Percentiles rank a stretch among this genome's conserved stretches.
These are phyloP conservation scores for Monoraphidium neglectum DNA, from an alignment of 139 green algal genomes.

Conservation along the genomic window DNA sequence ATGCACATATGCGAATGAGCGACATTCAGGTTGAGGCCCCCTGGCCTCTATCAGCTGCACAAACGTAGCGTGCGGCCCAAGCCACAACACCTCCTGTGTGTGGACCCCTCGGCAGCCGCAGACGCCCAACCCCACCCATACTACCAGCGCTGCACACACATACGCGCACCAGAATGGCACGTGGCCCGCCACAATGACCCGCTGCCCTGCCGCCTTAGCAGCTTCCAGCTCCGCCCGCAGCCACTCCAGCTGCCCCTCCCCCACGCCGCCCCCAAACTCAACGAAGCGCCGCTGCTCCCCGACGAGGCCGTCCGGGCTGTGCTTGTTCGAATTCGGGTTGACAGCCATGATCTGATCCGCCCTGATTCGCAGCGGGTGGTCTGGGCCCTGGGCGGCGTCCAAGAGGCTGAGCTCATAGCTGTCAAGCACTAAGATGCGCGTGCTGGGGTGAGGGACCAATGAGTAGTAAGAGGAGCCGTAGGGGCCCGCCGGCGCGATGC, in stretches of 20 bases:
- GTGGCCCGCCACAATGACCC: constrained; percentile 51
- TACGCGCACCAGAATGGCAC: constrained; percentile 49
- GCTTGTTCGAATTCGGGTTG: constrained; percentile 50
- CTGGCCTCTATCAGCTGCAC: too few species aligned
- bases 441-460: constrained; percentile 54
- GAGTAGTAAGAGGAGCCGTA: constrained; percentile 58
- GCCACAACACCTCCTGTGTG: too few species aligned
- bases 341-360: constrained; percentile 23
- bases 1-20: too few species aligned
- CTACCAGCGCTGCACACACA: too few species aligned
- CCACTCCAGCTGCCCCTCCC: constrained; percentile 76
- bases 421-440: constrained; percentile 77
- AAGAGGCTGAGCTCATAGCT: constrained; percentile 74
- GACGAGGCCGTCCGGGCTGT: constrained; percentile 59
- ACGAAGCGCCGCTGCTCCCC: constrained; percentile 74
- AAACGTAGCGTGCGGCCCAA: too few species aligned
- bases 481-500: neutral
- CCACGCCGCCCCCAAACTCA: constrained; percentile 74
- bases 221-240: constrained; percentile 47
- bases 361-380: constrained; percentile 39
- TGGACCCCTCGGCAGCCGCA: too few species aligned
- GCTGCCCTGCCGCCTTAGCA: constrained; percentile 30
- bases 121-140: too few species aligned
- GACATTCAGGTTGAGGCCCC: too few species aligned
- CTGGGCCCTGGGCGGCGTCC: constrained; percentile 61